Base-by-base conservation (phyloP, 2,329 filamentous ascomycete species). In the Phyllachora maydis region DNA sequence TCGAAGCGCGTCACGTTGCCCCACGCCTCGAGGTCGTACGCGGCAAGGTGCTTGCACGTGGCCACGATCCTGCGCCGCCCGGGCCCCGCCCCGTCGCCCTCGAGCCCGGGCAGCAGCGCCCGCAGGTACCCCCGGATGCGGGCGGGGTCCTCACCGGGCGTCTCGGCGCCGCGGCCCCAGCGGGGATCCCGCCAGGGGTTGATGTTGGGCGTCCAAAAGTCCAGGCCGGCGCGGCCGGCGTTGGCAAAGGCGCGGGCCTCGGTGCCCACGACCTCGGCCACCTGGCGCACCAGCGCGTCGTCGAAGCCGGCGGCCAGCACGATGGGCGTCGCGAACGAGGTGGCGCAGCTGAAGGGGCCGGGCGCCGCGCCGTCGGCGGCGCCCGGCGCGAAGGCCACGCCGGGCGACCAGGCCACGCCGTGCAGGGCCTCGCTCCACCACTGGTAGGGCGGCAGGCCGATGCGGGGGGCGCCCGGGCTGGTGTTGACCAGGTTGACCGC, bases 191-290 rank as follows among this genome's bases (percentile, higher is more conserved):
- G 58, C 44, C 63, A 73, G 0, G 63, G 56, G 34, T 73, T 74
- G 39, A 75, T 66, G 35, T 75, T 72, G 0, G 71, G 70, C 0
- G 70, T 67, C 59, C 64, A 73, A 33, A 54, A 69, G 37, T 70
- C 54, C 8, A 67, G 41, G 0, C 60, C 61, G 3, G 56, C 57
- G 8, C 54, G 47, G 4, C 59, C 62, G 6, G 40, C 54, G 33
- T 76, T 76, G 35, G 52, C 66, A 37, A 72, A 76, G 0, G 70
- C 68, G 18, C 71, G 52, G 1, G 64, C 65, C 37, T 77, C 69
- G 0, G 59, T 72, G 21, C 46, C 43, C n/a, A 67, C 54, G 5
- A 65, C 53, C 2, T 41, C 49, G 3, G 57, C 69, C 3, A 76
- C 58, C 5, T 54, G 45, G 11, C 54, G 39, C 30, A 76, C 60